phyloP scores from a whole-genome alignment of 768 basidiomycete genomes.

The Kwoniella pini region DNA sequence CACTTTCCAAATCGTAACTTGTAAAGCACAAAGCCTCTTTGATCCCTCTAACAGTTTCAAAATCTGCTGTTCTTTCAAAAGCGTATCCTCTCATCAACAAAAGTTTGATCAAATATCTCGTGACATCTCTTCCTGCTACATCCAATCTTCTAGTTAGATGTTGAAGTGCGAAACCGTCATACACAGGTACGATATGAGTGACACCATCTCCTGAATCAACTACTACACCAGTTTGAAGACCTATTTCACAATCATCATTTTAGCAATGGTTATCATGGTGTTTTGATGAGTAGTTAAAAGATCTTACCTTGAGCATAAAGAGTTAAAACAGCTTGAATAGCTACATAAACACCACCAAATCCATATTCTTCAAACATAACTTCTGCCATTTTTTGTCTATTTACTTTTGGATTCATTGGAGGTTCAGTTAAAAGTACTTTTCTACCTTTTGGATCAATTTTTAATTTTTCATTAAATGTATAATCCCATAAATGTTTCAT shows the following conservation, averaged over 20 bases:
- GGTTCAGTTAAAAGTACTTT: slow-evolving; percentile 96
- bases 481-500: slow-evolving; percentile 99
- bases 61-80: slow-evolving; percentile 98
- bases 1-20: slow-evolving; percentile 95
- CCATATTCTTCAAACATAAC: slow-evolving; percentile 99
- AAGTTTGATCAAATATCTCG: slow-evolving; percentile 98
- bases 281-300: too few species aligned
- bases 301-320: slow-evolving; percentile 92
- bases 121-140: slow-evolving; percentile 97
- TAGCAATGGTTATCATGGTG: neutral
- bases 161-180: slow-evolving; percentile 92
- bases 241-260: slow-evolving; percentile 57
- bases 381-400: slow-evolving; percentile 89
- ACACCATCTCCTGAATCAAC: slow-evolving; percentile 99
- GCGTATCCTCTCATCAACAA: slow-evolving; percentile 99
- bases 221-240: slow-evolving; percentile 96
- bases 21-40: slow-evolving; percentile 99
- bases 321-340: slow-evolving; percentile 97
- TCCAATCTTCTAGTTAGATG: slow-evolving; percentile 92
- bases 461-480: slow-evolving; percentile 94
- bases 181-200: slow-evolving; percentile 98
- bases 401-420: slow-evolving; percentile 96
- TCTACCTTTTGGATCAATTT: slow-evolving; percentile 77
- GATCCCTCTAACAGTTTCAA: slow-evolving; percentile 97
- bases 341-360: slow-evolving; percentile 92